Evolutionary conservation across 2,329 filamentous ascomycete species (phyloP), one percentile per base, ranked within the genome.

Genomic region (Neopestalotiopsis rosae): DNA sequence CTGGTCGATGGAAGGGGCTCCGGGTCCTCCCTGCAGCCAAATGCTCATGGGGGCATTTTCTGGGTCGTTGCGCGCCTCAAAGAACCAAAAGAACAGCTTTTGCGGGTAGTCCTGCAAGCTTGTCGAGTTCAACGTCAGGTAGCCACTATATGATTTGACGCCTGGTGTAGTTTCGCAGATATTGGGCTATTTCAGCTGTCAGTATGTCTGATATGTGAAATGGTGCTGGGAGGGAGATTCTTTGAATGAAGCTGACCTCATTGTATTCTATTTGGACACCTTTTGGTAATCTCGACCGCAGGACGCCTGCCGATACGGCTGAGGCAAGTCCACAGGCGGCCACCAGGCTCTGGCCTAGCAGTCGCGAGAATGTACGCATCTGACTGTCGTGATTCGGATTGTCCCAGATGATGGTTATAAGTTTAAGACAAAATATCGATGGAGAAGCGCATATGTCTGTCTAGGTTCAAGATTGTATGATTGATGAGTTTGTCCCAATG

Each of bases 101-200:
- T 83, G 82, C 14, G 80, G 75, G 66, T 83, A 84, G 24, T 71
- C 68, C n/a, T 77, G 74, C 20, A 79, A 85, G 87, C 87, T 69
- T 17, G 71, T 70, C 20, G 87, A 72, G 0, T 87, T 85, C 20
- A 90, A 77, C 67, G 82, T 82, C 58, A 91, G 85, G 81, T 90
- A 90, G 72, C 89, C 89, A 10, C 87, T 83, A 76, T 88, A 91
- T 81, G 77, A 89, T 89, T 77, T 91, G 86, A 79, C 88, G 82
- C 78, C 90, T 84, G 28, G 82, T 79, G 66, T 82, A 68, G 76
- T 89, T 87, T 67, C 85, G 81, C 64, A 89, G 87, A 71, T 82
- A 79, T 77, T 88, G 88, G 64, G 87, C 89, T 84, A 49, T 14
- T 49, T 0, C 9, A 32, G 83, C 17, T 30, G 57, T 59, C 24